Evolutionary conservation across 768 basidiomycete genomes (phyloP).

Genomic region (Naganishia vishniacii): DNA sequence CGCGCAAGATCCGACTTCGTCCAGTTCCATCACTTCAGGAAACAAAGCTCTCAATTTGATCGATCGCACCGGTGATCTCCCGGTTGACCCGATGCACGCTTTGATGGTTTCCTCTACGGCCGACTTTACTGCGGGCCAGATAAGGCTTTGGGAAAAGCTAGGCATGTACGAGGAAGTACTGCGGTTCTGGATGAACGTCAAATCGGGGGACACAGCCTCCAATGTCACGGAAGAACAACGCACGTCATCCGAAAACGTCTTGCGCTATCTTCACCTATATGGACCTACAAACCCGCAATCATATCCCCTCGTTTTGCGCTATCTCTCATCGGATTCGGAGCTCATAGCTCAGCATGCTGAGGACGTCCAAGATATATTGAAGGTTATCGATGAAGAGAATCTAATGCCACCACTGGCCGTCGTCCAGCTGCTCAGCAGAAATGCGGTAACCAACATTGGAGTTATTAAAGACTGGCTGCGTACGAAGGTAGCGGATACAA

Average conservation of each 20-base stretch:
- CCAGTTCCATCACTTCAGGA: constrained; percentile 45
- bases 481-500: constrained; percentile 65
- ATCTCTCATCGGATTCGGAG: constrained; percentile 75
- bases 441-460: constrained; percentile 83
- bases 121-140: constrained; percentile 73
- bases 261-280: constrained; percentile 69
- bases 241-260: constrained; percentile 56
- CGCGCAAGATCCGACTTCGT: constrained; percentile 51
- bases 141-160: constrained; percentile 84
- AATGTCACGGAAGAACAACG: not conserved
- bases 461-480: constrained; percentile 87
- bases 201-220: constrained; percentile 49
- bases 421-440: constrained; percentile 79
- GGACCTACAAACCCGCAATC: constrained; percentile 67
- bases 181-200: constrained; percentile 77
- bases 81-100: constrained; percentile 85
- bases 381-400: constrained; percentile 69
- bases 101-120: constrained; percentile 87
- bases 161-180: constrained; percentile 95
- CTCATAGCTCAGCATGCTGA: constrained; percentile 64
- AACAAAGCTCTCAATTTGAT: constrained; percentile 71
- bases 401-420: constrained; percentile 87
- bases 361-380: constrained; percentile 67
- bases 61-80: constrained; percentile 52
- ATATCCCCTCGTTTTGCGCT: constrained; percentile 80